Conservation (phyloP, 352 stramenopile species). For the Phytophthora crassamura region DNA sequence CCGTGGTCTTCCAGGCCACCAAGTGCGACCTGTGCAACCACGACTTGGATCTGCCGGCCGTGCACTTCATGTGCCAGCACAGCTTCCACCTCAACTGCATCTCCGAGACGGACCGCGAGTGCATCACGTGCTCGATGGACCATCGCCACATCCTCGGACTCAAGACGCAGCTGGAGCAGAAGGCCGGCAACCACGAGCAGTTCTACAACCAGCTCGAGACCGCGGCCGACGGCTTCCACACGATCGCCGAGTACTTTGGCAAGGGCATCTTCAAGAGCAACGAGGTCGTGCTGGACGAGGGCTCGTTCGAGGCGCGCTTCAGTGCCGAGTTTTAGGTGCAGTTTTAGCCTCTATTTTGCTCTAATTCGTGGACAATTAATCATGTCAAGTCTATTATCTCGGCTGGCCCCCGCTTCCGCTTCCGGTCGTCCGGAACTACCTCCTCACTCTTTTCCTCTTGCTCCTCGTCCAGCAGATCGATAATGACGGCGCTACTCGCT, state of each 20-base stretch:
- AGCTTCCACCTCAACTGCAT: constrained; percentile 93
- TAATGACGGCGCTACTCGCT: constrained; percentile 3
- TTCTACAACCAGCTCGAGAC: constrained; percentile 94
- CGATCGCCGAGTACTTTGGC: constrained; percentile 92
- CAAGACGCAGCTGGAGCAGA: constrained; percentile 89
- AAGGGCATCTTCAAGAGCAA: constrained; percentile 93
- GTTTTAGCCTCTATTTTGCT: constrained; percentile 1
- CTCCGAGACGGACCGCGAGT: constrained; percentile 89
- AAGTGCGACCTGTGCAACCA: constrained; percentile 92
- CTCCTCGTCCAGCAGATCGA: constrained; percentile 26
- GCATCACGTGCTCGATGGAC: constrained; percentile 89
- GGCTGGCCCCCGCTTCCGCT: constrained; percentile 14
- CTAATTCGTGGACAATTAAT: constrained; percentile 3
- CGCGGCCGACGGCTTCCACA: constrained; percentile 88
- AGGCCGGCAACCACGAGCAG: constrained; percentile 91
- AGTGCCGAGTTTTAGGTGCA: constrained; percentile 82
- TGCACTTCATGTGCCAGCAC: constrained; percentile 93
- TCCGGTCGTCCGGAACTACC: constrained; percentile 7
- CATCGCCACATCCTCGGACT: constrained; percentile 86
- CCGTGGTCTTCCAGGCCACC: constrained; percentile 91
- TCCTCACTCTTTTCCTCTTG: constrained; percentile 4
- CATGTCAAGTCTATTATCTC: constrained; percentile 43
- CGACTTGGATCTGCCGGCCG: constrained; percentile 89
- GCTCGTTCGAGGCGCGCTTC: constrained; percentile 77
- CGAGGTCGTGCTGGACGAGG: constrained; percentile 68